These are phyloP conservation scores for Cryptococcus sp. DNA, from an alignment of 1,284 basidiomycete species.

Conservation along the genomic window DNA sequence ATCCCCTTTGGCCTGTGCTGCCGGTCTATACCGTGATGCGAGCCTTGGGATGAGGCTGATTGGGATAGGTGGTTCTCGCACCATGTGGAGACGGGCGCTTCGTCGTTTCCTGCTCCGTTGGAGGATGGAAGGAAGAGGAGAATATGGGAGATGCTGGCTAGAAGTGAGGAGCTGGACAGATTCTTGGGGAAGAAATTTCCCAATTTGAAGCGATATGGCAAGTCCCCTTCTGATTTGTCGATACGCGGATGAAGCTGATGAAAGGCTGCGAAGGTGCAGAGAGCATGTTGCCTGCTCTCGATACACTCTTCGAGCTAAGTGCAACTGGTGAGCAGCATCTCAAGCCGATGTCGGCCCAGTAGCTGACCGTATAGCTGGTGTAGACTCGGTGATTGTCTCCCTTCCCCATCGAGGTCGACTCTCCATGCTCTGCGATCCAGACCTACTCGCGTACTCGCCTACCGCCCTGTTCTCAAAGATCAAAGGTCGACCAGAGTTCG, in stretches of 20 bases:
- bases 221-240: background rate
- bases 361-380: conserved; percentile 51
- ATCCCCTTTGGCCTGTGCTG: too few relatives aligned
- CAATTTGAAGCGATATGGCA: conserved; percentile 40
- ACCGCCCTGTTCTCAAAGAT: conserved; percentile 76
- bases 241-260: background rate
- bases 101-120: conserved; percentile 41
- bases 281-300: conserved; percentile 79
- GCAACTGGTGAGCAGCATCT: conserved; percentile 52
- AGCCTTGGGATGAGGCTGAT: background rate
- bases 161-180: conserved; percentile 69
- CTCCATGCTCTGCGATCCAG: conserved; percentile 66
- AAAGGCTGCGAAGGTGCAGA: conserved; percentile 67
- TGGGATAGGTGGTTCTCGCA: conserved; percentile 73
- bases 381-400: conserved; percentile 62
- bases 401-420: conserved; percentile 70
- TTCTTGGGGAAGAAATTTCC: conserved; percentile 44
- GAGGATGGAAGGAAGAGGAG: conserved; percentile 49
- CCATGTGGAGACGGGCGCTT: conserved; percentile 62
- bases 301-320: conserved; percentile 64
- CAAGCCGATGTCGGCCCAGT: background rate
- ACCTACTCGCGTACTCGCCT: conserved; percentile 62
- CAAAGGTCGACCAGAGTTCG: conserved; percentile 64
- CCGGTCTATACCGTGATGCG: too few relatives aligned
- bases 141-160: conserved; percentile 63